Evolutionary conservation across 2,329 filamentous ascomycete genomes (phyloP).

Genomic region (Capronia coronata): DNA sequence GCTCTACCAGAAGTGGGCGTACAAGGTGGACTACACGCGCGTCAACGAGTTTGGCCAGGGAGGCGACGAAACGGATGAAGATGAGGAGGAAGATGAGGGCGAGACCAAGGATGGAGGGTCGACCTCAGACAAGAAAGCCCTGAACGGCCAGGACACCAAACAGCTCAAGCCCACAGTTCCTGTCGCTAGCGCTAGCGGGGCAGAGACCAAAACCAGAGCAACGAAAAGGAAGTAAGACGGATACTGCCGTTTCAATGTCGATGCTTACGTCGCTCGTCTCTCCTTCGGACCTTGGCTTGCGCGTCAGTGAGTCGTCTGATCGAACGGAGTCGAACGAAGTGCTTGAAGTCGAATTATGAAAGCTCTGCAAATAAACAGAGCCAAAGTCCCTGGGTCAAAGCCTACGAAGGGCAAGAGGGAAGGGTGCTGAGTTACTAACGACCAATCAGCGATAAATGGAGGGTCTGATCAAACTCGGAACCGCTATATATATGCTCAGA

Average conservation of each 20-base stretch:
- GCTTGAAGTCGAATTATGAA: no score
- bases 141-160: slow-evolving; percentile 26
- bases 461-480: no score
- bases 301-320: neutral
- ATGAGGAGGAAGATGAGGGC: slow-evolving; percentile 42
- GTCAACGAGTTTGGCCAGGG: slow-evolving; percentile 98
- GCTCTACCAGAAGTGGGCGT: slow-evolving; percentile 87
- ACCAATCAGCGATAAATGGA: no score
- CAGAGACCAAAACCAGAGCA: slow-evolving; percentile 19
- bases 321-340: no score
- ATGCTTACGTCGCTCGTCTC: neutral
- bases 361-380: no score
- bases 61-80: slow-evolving; percentile 73
- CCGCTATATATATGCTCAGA: no score
- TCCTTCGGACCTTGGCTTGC: neutral
- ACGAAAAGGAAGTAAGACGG: slow-evolving; percentile 24
- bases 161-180: slow-evolving; percentile 23
- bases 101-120: slow-evolving; percentile 10
- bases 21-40: slow-evolving; percentile 82
- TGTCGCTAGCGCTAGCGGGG: slow-evolving; percentile 21
- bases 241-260: neutral
- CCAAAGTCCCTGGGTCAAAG: no score
- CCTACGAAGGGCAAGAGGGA: no score
- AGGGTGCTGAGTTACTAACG: no score
- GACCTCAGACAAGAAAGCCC: slow-evolving; percentile 2